A percentile compares a stretch with the other conserved stretches of the same genome.
Conservation (phyloP, 345 rosid species). For the Mallotus nudiflorus region DNA sequence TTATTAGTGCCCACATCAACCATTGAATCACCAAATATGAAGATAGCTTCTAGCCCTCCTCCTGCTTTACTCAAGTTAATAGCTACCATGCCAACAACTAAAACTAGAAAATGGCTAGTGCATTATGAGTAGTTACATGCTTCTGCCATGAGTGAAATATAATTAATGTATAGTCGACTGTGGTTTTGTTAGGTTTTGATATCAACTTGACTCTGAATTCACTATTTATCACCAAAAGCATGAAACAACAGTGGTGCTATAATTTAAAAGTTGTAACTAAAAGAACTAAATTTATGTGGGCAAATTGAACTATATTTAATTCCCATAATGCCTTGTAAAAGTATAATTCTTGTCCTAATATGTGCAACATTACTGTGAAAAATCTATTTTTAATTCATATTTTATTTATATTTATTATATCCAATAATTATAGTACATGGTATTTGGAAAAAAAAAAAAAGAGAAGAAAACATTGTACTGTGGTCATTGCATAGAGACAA, state of each 20-base stretch:
- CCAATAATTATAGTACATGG: too few species aligned
- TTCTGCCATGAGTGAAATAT: conserved; percentile 13
- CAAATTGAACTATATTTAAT: conserved; percentile 9
- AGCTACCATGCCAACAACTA: too few species aligned
- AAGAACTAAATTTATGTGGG: neutral
- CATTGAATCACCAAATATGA: conserved; percentile 48
- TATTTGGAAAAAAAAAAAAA: too few species aligned
- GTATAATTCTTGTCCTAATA: neutral
- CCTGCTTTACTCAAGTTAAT: neutral
- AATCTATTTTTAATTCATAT: neutral
- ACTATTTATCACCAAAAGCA: conserved; percentile 19
- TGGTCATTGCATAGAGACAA: too few species aligned
- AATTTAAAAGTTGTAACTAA: conserved; percentile 17
- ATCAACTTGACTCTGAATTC: neutral
- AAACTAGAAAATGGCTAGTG: neutral
- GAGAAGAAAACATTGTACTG: too few species aligned
- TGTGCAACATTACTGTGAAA: neutral
- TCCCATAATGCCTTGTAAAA: neutral
- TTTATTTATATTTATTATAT: too few species aligned
- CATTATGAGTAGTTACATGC: neutral
- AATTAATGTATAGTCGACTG: too few species aligned
- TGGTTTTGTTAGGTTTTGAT: too few species aligned
- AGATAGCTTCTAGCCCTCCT: conserved; percentile 16
- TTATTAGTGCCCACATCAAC: conserved; percentile 47
- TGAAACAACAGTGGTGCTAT: conserved; percentile 5